Conservation (phyloP, 495 filamentous ascomycete genomes). For the Neurospora sp. region DNA sequence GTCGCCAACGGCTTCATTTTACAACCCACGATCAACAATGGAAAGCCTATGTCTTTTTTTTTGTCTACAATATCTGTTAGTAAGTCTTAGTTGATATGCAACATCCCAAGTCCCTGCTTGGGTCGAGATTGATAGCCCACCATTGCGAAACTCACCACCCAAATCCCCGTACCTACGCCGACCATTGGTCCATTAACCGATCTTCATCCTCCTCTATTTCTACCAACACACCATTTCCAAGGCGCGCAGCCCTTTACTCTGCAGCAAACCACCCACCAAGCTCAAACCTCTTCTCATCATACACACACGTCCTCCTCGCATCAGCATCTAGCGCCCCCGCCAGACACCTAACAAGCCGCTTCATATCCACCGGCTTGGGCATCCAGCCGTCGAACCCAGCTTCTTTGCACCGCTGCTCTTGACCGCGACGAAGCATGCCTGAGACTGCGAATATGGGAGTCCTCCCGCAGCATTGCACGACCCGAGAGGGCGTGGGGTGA, state of each 20-base stretch:
- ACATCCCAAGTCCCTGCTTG: background rate
- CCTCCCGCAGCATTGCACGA: slow-evolving; percentile 10
- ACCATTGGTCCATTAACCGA: too few relatives aligned
- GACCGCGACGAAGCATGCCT: slow-evolving; percentile 13
- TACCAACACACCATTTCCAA: too few relatives aligned
- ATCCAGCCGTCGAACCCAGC: slow-evolving; percentile 64
- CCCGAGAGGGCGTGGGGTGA: slow-evolving; percentile 9
- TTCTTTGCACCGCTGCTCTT: slow-evolving; percentile 8
- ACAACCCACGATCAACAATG: background rate
- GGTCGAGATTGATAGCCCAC: background rate
- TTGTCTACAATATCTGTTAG: background rate
- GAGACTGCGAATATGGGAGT: slow-evolving; percentile 14
- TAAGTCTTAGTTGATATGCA: background rate
- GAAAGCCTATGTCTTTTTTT: background rate
- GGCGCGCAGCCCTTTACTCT: background rate
- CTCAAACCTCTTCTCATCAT: slow-evolving; percentile 9
- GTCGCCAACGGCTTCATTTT: too few relatives aligned
- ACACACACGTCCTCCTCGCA: slow-evolving; percentile 3
- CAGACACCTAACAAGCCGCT: slow-evolving; percentile 11
- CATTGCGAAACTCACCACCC: too few relatives aligned
- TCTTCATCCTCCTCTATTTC: too few relatives aligned
- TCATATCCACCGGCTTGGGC: slow-evolving; percentile 56
- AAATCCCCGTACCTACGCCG: too few relatives aligned
- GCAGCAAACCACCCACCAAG: slow-evolving; percentile 14
- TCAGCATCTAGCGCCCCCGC: slow-evolving; percentile 7